phyloP scores from a whole-genome alignment of 2,329 filamentous ascomycete genomes.

The Parafenestella ontariensis region DNA sequence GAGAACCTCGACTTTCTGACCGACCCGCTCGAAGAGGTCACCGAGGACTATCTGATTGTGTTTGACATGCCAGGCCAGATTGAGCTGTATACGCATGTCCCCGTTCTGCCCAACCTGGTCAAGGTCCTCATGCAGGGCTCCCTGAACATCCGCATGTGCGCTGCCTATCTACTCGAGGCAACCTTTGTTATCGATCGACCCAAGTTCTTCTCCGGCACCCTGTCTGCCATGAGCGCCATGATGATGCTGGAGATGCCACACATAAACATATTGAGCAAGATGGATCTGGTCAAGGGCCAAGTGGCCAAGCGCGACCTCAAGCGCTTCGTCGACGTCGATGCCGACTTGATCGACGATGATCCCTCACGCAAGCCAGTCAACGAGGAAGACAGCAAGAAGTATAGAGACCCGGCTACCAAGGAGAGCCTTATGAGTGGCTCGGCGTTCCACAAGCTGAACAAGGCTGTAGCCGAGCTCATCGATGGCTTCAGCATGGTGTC shows the following conservation, averaged over 20 bases:
- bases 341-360: constrained; percentile 81
- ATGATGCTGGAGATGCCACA: constrained; percentile 97
- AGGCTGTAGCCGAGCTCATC: constrained; percentile 87
- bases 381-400: constrained; percentile 60
- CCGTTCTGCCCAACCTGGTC: constrained; percentile 84
- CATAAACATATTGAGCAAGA: constrained; percentile 95
- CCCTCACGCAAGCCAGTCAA: constrained; percentile 56
- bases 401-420: constrained; percentile 68
- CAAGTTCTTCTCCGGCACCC: constrained; percentile 95
- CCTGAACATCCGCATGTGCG: constrained; percentile 89
- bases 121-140: constrained; percentile 81
- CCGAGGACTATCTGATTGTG: constrained; percentile 95
- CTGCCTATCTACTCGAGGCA: constrained; percentile 91
- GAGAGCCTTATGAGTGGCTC: constrained; percentile 78
- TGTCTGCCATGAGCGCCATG: constrained; percentile 99
- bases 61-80: constrained; percentile 99
- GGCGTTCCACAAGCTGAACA: constrained; percentile 83
- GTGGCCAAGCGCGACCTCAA: constrained; percentile 87
- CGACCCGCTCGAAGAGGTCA: constrained; percentile 81
- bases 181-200: constrained; percentile 95
- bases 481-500: constrained; percentile 99
- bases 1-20: constrained; percentile 93
- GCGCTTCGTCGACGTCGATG: constrained; percentile 87
- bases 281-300: constrained; percentile 94
- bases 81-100: constrained; percentile 96